phyloP scores from a whole-genome alignment of 305 asterid genomes.

The Fraxinus albicans region DNA sequence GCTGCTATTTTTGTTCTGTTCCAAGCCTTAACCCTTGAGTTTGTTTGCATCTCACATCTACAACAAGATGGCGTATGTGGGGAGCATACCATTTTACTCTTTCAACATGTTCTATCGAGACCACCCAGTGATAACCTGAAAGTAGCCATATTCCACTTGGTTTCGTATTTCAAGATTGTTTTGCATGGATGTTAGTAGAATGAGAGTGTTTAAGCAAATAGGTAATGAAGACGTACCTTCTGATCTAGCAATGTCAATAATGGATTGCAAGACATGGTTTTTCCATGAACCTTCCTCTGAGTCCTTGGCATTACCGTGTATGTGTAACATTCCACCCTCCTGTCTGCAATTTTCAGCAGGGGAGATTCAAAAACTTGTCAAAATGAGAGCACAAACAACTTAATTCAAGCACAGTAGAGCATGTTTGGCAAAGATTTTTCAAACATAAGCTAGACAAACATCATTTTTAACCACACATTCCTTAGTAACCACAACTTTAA shows the following conservation, averaged over 20 bases:
- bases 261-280: constrained; percentile 47
- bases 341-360: constrained; percentile 47
- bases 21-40: not conserved
- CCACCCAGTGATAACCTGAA: constrained; percentile 81
- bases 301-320: constrained; percentile 91
- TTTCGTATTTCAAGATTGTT: not conserved
- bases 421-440: not conserved
- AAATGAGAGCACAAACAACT: not conserved
- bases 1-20: not conserved
- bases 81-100: constrained; percentile 99
- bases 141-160: not conserved
- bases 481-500: not conserved
- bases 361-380: not conserved
- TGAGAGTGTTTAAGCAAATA: not conserved
- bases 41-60: constrained; percentile 62
- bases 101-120: constrained; percentile 65
- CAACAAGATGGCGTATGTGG: constrained; percentile 85
- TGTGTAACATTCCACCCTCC: constrained; percentile 74
- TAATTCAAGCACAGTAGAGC: not conserved
- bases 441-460: not conserved
- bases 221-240: constrained; percentile 48
- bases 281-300: constrained; percentile 69
- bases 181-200: not conserved
- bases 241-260: constrained; percentile 53
- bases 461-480: not conserved